Evolutionary conservation across 257 asterid genomes (phyloP).

Genomic region (Solanum neorickii): DNA sequence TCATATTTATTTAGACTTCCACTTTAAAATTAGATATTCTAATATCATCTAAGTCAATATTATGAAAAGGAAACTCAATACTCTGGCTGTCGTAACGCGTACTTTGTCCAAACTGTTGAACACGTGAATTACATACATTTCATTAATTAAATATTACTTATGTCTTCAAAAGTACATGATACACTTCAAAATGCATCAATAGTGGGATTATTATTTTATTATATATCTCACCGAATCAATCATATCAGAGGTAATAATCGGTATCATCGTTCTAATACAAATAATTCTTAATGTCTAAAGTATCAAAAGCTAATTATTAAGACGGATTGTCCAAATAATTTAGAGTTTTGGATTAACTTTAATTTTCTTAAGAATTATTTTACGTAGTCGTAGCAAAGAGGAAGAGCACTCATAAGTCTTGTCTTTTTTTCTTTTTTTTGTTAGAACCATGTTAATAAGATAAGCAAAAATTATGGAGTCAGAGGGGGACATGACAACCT

Average conservation of each 20-base stretch:
- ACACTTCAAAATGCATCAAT: background rate
- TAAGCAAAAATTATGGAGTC: too few relatives aligned
- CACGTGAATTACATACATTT: background rate
- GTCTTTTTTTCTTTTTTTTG: too few relatives aligned
- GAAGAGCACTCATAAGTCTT: background rate
- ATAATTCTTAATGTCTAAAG: background rate
- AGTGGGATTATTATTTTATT: background rate
- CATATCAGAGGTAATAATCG: background rate
- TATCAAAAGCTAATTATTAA: background rate
- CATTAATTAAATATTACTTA: background rate
- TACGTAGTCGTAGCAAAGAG: background rate
- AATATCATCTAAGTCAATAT: background rate
- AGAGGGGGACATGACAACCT: too few relatives aligned
- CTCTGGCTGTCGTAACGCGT: background rate
- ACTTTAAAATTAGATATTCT: background rate
- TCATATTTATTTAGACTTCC: background rate
- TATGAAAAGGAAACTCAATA: background rate
- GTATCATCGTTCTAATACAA: background rate
- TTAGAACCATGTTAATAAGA: too few relatives aligned
- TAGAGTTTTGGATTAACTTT: too few relatives aligned
- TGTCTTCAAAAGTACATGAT: background rate
- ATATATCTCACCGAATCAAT: background rate
- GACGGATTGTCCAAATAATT: background rate
- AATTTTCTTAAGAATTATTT: too few relatives aligned
- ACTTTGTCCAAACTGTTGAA: background rate